phyloP scores from a whole-genome alignment of 208 protist genomes.

The Porcisia deanei region DNA sequence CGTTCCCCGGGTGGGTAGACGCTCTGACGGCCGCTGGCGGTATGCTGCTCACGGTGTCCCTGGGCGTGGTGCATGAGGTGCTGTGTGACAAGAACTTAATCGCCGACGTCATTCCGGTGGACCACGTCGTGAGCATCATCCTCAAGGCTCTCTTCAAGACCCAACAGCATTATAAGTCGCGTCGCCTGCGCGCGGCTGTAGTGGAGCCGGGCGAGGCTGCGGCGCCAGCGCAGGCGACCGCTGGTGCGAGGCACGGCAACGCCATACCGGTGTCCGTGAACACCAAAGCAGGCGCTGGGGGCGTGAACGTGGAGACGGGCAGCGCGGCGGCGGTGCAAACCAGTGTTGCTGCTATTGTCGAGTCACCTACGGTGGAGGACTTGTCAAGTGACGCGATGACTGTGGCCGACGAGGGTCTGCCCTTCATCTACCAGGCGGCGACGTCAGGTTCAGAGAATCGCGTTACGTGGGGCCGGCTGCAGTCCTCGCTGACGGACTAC shows the following conservation, averaged over 20 bases:
- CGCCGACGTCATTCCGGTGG: conserved; percentile 85
- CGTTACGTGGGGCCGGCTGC: conserved; percentile 51
- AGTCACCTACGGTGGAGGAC: conserved; percentile 9
- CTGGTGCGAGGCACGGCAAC: neutral
- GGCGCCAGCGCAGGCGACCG: neutral
- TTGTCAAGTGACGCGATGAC: conserved; percentile 1
- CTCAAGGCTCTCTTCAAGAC: conserved; percentile 86
- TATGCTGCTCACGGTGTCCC: conserved; percentile 58
- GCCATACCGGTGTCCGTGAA: conserved; percentile 9
- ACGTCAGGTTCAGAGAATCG: conserved; percentile 54
- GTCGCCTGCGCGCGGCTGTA: conserved; percentile 19
- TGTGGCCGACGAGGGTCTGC: conserved; percentile 30
- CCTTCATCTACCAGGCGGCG: conserved; percentile 69
- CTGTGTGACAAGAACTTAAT: conserved; percentile 37
- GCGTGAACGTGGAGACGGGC: conserved; percentile 12
- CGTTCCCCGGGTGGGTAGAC: conserved; percentile 86
- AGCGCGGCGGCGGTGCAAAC: neutral
- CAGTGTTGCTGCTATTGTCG: neutral
- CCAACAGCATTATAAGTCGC: conserved; percentile 39
- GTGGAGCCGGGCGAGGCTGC: neutral
- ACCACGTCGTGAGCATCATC: conserved; percentile 82
- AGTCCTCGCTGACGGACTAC: conserved; percentile 34
- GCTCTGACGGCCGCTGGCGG: conserved; percentile 78
- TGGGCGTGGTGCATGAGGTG: conserved; percentile 72
- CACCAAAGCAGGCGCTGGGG: conserved; percentile 4